Evolutionary conservation across 805 yeast species (phyloP), one percentile per base, ranked within the genome.

Genomic region (Barnettozyma californica): DNA sequence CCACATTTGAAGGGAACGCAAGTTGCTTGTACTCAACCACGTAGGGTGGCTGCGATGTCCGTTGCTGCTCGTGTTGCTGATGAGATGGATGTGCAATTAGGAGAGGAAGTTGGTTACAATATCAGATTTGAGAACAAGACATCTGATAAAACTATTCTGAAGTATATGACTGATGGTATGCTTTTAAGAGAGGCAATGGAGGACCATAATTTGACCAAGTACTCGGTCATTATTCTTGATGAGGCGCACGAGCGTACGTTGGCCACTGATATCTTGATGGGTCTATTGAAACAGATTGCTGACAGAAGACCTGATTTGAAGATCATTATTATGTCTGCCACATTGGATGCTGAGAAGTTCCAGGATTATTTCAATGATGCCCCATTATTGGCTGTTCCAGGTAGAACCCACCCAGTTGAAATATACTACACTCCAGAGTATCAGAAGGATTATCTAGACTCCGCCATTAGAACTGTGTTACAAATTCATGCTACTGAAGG

Each of bases 91-190:
- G 98, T 92, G 6, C 75, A 78, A 51, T 70, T 92, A 45, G 99
- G 99, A 33, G 85, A 84, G 56, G 96, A 92, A 68, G 98, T 92
- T 51, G 99, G 99, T 71, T 92, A 92, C 70, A 81, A 85, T 56
- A 87, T 92, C 59, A 84, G 99, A 73, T 92, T 92, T 64, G 98
- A 94, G 59, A 91, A 92, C 68, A 87, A 80, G 59, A 87, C 96
- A 2, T 74, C 86, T 37, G 74, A 76, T 47, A 85, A 81, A 57
- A 92, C 99, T 6, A 77, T 91, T 34, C 73, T 92, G 61, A 89
- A 90, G 68, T 92, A 94, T 72, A 88, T 92, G 97, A 92, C 99
- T 10, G 99, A 92, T 73, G 99, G 99, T 82, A 91, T 92, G 97
- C 76, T 92, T 46, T 73, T 92, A 57, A 80, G 97, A 63, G 99